These are phyloP conservation scores for Pythium phragmitis DNA, from an alignment of 352 stramenopile species.

Conservation along the genomic window DNA sequence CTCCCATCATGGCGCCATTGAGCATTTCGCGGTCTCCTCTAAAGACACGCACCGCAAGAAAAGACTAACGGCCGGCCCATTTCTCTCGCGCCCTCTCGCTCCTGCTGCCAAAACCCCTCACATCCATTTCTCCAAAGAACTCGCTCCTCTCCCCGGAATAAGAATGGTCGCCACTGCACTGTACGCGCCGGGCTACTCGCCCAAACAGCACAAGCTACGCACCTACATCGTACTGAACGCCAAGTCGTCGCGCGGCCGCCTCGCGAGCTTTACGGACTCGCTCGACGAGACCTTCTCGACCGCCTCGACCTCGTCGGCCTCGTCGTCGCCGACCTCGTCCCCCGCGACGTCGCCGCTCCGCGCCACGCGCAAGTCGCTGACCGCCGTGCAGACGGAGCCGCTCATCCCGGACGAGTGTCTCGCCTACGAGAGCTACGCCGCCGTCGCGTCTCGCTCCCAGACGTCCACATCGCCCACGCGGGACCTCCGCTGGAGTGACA, in stretches of 20 bases:
- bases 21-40: constrained; percentile 6
- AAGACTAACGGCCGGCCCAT: neutral
- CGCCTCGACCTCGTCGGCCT: neutral
- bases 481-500: constrained; percentile 68
- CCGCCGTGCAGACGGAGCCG: neutral
- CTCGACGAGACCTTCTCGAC: constrained; percentile 17
- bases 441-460: constrained; percentile 50
- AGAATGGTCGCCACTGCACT: constrained; percentile 23
- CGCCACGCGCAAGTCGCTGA: constrained; percentile 2
- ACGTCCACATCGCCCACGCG: constrained; percentile 24
- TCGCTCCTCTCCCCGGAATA: neutral
- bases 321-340: constrained; percentile 11
- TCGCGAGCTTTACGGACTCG: constrained; percentile 26
- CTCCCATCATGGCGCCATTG: neutral
- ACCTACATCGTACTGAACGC: constrained; percentile 31
- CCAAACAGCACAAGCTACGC: constrained; percentile 26
- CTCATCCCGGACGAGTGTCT: constrained; percentile 43
- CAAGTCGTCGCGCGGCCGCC: constrained; percentile 28
- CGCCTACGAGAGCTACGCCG: constrained; percentile 76
- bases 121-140: neutral
- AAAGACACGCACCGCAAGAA: constrained; percentile 3
- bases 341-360: constrained; percentile 7
- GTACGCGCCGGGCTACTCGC: constrained; percentile 13
- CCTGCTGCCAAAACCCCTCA: neutral
- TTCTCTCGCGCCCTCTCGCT: neutral